Evolutionary conservation across 2,329 filamentous ascomycete genomes (phyloP).

Genomic region (Penicillium griseofulvum): DNA sequence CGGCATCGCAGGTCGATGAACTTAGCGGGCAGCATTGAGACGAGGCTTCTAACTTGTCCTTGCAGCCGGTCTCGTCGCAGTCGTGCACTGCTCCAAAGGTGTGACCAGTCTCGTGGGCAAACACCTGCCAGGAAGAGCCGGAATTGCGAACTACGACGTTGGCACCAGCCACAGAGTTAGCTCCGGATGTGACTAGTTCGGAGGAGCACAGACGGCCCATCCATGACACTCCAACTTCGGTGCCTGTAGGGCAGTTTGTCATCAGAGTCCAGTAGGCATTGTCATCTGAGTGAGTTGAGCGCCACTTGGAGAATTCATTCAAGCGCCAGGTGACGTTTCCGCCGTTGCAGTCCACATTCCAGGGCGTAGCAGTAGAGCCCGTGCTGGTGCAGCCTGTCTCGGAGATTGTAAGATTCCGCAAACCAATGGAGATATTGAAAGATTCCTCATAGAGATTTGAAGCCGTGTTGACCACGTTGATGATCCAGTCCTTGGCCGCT

Average conservation of each 20-base stretch:
- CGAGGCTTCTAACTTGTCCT: constrained; percentile 58
- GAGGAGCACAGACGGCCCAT: constrained; percentile 77
- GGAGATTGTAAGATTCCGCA: constrained; percentile 79
- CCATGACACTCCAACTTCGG: constrained; percentile 90
- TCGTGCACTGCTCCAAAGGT: constrained; percentile 97
- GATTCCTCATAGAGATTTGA: constrained; percentile 84
- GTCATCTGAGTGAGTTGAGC: constrained; percentile 69
- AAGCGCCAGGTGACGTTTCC: constrained; percentile 70
- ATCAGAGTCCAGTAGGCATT: constrained; percentile 95
- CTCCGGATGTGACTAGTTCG: constrained; percentile 50
- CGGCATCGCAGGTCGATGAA: constrained; percentile 66
- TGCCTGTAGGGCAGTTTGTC: constrained; percentile 74
- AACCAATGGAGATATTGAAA: constrained; percentile 91
- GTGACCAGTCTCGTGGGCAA: constrained; percentile 91
- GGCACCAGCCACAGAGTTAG: constrained; percentile 74
- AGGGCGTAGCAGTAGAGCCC: constrained; percentile 65
- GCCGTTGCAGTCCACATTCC: constrained; percentile 72
- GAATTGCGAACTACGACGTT: constrained; percentile 85
- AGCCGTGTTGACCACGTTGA: constrained; percentile 79
- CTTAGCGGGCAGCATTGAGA: constrained; percentile 81
- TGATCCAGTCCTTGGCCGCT: constrained; percentile 70
- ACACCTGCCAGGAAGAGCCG: constrained; percentile 88
- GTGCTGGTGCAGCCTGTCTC: constrained; percentile 71
- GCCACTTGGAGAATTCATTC: constrained; percentile 85
- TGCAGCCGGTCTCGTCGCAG: constrained; percentile 69